Conservation (phyloP, 1,284 basidiomycete genomes). For the Flammula alnicola region DNA sequence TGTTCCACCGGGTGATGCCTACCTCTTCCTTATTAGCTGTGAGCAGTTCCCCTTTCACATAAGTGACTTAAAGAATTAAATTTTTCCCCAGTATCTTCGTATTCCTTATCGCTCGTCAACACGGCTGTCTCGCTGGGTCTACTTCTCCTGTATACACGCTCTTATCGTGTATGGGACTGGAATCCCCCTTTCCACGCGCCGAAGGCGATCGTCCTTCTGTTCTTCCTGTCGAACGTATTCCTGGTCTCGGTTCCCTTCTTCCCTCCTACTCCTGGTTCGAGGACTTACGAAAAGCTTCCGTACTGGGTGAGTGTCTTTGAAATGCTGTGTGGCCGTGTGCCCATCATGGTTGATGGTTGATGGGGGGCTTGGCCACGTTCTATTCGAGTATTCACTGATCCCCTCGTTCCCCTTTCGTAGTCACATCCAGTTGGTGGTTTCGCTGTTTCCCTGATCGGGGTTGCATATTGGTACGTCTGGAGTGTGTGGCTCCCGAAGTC, state of each 20-base stretch:
- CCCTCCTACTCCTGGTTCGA: slow-evolving; percentile 55
- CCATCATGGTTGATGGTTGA: no score
- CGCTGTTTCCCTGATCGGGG: slow-evolving; percentile 53
- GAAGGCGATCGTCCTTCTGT: slow-evolving; percentile 50
- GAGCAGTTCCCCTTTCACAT: slow-evolving; percentile 25
- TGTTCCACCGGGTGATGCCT: slow-evolving; percentile 69
- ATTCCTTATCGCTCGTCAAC: slow-evolving; percentile 60
- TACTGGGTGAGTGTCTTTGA: slow-evolving; percentile 58
- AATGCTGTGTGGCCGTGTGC: no score
- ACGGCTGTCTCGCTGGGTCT: slow-evolving; percentile 62
- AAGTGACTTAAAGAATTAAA: not conserved
- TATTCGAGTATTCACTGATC: no score
- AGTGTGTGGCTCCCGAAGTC: slow-evolving; percentile 57
- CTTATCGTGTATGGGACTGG: slow-evolving; percentile 55
- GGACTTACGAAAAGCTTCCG: slow-evolving; percentile 59
- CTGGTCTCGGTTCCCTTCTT: slow-evolving; percentile 61
- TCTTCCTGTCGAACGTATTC: slow-evolving; percentile 68
- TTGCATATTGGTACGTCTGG: slow-evolving; percentile 64
- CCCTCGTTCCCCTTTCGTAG: slow-evolving; percentile 40
- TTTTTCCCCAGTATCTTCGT: slow-evolving; percentile 50
- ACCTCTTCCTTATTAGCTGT: slow-evolving; percentile 69
- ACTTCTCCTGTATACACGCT: slow-evolving; percentile 56
- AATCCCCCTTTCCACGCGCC: slow-evolving; percentile 64
- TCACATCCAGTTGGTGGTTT: slow-evolving; percentile 57
- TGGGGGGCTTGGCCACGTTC: no score